phyloP scores from a whole-genome alignment of 106 monocot species.

The Acorus calamus region DNA sequence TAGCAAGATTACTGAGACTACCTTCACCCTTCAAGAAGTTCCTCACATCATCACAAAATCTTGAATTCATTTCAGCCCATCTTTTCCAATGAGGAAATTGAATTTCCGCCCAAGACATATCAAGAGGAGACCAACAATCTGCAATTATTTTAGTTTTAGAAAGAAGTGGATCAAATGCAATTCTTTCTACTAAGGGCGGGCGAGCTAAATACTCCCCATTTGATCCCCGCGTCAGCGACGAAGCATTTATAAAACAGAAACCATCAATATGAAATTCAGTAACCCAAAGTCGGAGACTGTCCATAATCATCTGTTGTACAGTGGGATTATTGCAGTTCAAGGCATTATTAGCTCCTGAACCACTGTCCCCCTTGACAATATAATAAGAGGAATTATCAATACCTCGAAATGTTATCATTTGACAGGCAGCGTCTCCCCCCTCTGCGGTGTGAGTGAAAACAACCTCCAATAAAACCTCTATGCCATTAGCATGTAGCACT shows the following conservation, averaged over 20 bases:
- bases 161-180: slow-evolving; percentile 79
- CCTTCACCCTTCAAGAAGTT: slow-evolving; percentile 79
- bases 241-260: slow-evolving; percentile 71
- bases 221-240: slow-evolving; percentile 27
- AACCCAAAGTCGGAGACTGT: slow-evolving; percentile 75
- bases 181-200: slow-evolving; percentile 62
- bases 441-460: slow-evolving; percentile 63
- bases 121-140: slow-evolving; percentile 69
- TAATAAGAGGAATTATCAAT: slow-evolving; percentile 83
- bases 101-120: slow-evolving; percentile 35
- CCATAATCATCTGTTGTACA: slow-evolving; percentile 67
- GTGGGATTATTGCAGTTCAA: slow-evolving; percentile 51
- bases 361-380: slow-evolving; percentile 20
- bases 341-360: slow-evolving; percentile 18
- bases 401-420: slow-evolving; percentile 56
- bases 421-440: slow-evolving; percentile 33
- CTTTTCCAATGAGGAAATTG: slow-evolving; percentile 87
- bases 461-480: slow-evolving; percentile 83
- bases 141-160: slow-evolving; percentile 65
- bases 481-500: slow-evolving; percentile 53
- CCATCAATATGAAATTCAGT: slow-evolving; percentile 83
- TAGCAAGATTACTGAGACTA: slow-evolving; percentile 59
- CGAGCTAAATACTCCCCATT: slow-evolving; percentile 37
- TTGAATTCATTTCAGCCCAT: slow-evolving; percentile 76
- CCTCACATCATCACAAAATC: slow-evolving; percentile 56